Evolutionary conservation across 2,329 filamentous ascomycete genomes (phyloP).

Genomic region (Diaporthe destruens): DNA sequence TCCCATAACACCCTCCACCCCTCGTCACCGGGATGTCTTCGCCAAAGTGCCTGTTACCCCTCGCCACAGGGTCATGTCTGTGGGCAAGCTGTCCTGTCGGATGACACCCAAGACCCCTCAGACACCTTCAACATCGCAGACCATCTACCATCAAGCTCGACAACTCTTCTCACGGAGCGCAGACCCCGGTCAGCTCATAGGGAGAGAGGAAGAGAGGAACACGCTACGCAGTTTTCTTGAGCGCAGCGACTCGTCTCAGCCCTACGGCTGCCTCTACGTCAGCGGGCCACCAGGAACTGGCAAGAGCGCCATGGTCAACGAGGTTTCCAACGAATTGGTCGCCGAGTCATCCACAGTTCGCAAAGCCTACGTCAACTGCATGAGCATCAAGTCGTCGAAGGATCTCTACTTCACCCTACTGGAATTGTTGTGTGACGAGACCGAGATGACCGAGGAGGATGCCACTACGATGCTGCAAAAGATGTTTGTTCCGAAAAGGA

Average conservation of each 20-base stretch:
- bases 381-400: constrained; percentile 90
- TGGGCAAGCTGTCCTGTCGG: constrained; percentile 80
- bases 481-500: constrained; percentile 76
- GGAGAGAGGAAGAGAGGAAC: constrained; percentile 76
- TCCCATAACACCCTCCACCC: constrained; percentile 78
- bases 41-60: constrained; percentile 81
- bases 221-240: constrained; percentile 79
- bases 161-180: constrained; percentile 88
- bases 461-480: constrained; percentile 76
- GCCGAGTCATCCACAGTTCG: constrained; percentile 65
- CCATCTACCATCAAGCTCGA: constrained; percentile 87
- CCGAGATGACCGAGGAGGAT: constrained; percentile 72
- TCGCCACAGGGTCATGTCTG: constrained; percentile 83
- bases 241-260: constrained; percentile 68
- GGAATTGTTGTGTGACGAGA: constrained; percentile 73
- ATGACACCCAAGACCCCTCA: constrained; percentile 81
- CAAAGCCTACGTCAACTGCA: constrained; percentile 91
- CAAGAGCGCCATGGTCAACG: constrained; percentile 92
- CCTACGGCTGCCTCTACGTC: constrained; percentile 89
- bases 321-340: constrained; percentile 75
- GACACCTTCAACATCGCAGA: constrained; percentile 76
- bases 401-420: constrained; percentile 87
- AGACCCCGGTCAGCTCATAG: constrained; percentile 80
- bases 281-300: constrained; percentile 96
- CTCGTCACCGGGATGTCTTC: constrained; percentile 83